Evolutionary conservation across 1,139 yeast genomes (phyloP), one percentile per base, ranked within the genome.

Genomic region (Yamadazyma spencermartinsiae): DNA sequence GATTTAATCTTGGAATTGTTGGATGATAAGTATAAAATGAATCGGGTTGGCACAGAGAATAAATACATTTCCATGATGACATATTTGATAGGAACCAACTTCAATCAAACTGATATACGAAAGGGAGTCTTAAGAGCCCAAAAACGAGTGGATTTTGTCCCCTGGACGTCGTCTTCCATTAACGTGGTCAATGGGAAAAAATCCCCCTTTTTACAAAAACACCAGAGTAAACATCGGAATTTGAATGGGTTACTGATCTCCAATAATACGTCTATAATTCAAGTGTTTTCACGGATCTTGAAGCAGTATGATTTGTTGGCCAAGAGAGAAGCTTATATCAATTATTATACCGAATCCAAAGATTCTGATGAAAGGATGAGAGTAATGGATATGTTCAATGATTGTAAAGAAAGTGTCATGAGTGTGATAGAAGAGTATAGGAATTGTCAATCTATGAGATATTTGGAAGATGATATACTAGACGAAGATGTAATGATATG

Each of bases 1-100:
- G 98, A 92, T 55, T 85, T 90, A 34, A 72, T 92, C 52, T 64
- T 95, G 36, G 94, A 95, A 43, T 65, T 94, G 26, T 66, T 89
- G 33, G 92, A 86, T 57, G 90, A 86, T 42, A 81, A 84, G 50
- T 76, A 84, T 53, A 79, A 88, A 42, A 81, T 92, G 84, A 84
- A 89, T 38, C 69, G 80, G 26, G 38, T 43, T 2, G 38, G 44
- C 1, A 28, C 31, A 11, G 39, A 36, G 15, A 46, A 42, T 16
- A 56, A 79, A 41, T 87, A 86, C 57, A 73, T 90, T 14, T 76
- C 95, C 2, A 74, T 86, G 48, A 68, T 88, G 43, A 86, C 88
- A 56, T 81, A 86, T 36, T 64, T 92, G 29, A 85, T 88, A 39
- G 96, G 97, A 2, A 51, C 55, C 21, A 55, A 57, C 26, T 72